A percentile compares a stretch with the other conserved stretches of the same genome.
Conservation (phyloP, 768 basidiomycete genomes). For the Lactarius tabidus region DNA sequence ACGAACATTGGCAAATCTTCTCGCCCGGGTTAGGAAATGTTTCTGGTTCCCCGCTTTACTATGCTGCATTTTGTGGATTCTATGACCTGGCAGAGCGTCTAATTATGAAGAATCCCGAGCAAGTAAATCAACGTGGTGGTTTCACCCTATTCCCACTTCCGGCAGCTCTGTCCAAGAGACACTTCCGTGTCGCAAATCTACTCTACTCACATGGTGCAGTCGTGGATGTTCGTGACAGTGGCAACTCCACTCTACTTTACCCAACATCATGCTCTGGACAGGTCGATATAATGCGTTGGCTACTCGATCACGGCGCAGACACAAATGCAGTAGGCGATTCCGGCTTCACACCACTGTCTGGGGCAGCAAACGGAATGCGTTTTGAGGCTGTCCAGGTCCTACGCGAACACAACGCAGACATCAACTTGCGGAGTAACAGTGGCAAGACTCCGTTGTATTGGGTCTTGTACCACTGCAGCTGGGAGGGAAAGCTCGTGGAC, state of each 20-base stretch:
- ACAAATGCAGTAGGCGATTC: no score
- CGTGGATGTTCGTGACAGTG: background rate
- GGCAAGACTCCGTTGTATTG: no score
- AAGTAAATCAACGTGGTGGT: background rate
- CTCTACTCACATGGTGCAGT: background rate
- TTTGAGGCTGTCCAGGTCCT: no score
- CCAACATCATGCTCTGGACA: fast-evolving
- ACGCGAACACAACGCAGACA: background rate
- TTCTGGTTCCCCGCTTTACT: background rate
- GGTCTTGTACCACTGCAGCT: no score
- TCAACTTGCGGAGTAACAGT: background rate
- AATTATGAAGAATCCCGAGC: background rate
- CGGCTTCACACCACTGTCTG: no score
- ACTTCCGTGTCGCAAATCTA: background rate
- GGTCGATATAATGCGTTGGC: background rate
- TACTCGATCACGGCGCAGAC: background rate
- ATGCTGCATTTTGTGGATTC: background rate
- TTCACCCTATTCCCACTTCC: background rate
- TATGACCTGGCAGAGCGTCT: background rate
- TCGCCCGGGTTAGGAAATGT: fast-evolving
- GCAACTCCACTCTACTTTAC: background rate
- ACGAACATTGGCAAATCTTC: background rate
- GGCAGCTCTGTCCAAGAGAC: background rate
- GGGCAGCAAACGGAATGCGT: no score
- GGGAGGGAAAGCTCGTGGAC: no score